Conservation (phyloP, 2,329 filamentous ascomycete genomes). For the Diaporthe aspalathi region DNA sequence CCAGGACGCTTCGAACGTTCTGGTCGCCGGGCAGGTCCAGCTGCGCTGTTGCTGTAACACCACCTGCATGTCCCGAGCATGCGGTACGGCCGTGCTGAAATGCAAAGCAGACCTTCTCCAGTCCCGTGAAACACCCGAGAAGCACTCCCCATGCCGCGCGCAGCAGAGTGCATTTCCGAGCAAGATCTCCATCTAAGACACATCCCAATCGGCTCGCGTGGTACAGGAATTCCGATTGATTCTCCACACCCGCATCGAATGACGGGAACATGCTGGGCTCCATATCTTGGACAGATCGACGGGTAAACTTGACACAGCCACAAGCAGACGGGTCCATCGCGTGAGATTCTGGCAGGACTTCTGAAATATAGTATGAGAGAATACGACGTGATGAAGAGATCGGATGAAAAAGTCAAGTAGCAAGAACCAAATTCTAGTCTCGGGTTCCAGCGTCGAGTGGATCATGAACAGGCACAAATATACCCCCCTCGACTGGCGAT, state of each 20-base stretch:
- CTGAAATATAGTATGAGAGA: not conserved
- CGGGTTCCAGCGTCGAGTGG: not conserved
- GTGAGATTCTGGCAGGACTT: not conserved
- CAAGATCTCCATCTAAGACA: not conserved
- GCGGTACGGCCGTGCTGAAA: not conserved
- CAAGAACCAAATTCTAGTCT: not conserved
- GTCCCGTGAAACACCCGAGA: slow-evolving; percentile 4
- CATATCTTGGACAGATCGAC: not conserved
- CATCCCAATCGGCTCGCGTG: slow-evolving; percentile 1
- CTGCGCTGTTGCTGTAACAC: not conserved
- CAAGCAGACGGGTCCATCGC: not conserved
- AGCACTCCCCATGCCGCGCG: slow-evolving; percentile 14
- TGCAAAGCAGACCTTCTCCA: slow-evolving; percentile 16
- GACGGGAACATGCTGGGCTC: slow-evolving; percentile 12
- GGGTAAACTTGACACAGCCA: not conserved
- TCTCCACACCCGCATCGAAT: not conserved
- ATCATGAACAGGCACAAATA: not conserved
- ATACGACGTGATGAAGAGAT: not conserved
- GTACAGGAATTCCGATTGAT: not conserved
- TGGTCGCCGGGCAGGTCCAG: not conserved
- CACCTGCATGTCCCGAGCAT: not conserved
- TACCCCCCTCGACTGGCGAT: too few species aligned
- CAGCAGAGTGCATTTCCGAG: not conserved
- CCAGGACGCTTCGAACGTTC: not conserved
- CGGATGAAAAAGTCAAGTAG: not conserved